Base-by-base conservation (phyloP, 2,329 filamentous ascomycete species). In the Colletotrichum orchidophilum region DNA sequence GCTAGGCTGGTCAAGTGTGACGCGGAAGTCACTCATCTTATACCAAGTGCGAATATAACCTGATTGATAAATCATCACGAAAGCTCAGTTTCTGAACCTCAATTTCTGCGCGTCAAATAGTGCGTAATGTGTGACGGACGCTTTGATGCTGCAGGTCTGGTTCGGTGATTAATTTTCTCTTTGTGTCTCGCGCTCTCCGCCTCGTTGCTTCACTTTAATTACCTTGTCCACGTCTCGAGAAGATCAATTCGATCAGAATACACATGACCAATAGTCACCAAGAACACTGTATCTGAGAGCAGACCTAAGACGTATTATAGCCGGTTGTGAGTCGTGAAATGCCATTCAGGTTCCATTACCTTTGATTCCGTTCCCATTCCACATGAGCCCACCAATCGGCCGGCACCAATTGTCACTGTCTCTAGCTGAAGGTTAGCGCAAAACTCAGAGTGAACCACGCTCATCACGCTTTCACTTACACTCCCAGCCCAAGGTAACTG, bases 401-500 rank as follows among this genome's bases (percentile, higher is more conserved):
- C 58, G 65, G 39, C 46, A 27, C 64, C 42, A 68, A 57, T 49
- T 50, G 57, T 66, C 42, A 33, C 50, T 62, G n/a, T n/a, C n/a
- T n/a, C n/a, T 39, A 31, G 60, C 54, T n/a, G n/a, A n/a, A n/a
- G n/a, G n/a, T n/a, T 63, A 65, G 58, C 69, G 69, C 64, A 71
- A 71, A 69, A 69, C 53, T 59, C 49, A 54, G 29, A 60, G 49
- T 26, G 33, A 61, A 69, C 69, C 18, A 63, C 53, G 39, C 18
- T 6, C 8, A 46, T 42, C n/a, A 33, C 29, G 39, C 21, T 24
- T 27, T 18, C 11, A 53, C 21, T 53, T 21, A 26, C 49, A 52
- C n/a, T 26, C 12, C 21, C 24, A 18, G 13, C 9, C 12, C 24
- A 52, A 26, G 21, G 21, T 5, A 50, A 52, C 24, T 24, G 49